Conservation (phyloP, 2,329 filamentous ascomycete species). For the Diaporthe sp. region DNA sequence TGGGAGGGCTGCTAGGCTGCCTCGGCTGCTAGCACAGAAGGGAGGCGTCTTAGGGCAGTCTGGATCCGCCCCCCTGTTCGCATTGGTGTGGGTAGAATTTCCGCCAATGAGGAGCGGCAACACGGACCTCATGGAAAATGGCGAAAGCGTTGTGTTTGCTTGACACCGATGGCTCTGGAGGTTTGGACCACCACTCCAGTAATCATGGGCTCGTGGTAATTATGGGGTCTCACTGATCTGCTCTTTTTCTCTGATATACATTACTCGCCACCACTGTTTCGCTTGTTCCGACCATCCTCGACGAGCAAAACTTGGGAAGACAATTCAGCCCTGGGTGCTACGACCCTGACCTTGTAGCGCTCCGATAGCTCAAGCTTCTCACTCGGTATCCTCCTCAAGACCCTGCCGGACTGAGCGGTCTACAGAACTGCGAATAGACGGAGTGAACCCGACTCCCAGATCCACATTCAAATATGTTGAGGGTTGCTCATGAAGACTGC, state of each 20-base stretch:
- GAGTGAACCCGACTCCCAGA: background rate
- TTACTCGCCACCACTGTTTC: too few species aligned
- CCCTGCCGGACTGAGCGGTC: background rate
- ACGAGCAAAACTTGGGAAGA: too few species aligned
- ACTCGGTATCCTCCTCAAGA: background rate
- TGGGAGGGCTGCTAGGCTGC: background rate
- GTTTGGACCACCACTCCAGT: background rate
- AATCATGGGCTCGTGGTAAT: too few species aligned
- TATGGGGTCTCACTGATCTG: too few species aligned
- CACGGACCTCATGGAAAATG: too few species aligned
- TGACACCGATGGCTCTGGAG: background rate
- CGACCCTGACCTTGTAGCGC: background rate
- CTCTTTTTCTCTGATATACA: too few species aligned
- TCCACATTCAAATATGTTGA: background rate
- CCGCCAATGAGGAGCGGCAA: conserved; percentile 17
- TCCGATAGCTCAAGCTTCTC: background rate
- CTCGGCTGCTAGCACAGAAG: background rate
- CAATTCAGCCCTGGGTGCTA: background rate
- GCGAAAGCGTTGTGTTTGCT: too few species aligned
- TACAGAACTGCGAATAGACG: background rate
- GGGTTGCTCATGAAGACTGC: background rate
- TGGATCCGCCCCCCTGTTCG: background rate
- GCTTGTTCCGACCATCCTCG: too few species aligned
- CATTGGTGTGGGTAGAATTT: background rate
- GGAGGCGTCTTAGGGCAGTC: background rate